phyloP scores from a whole-genome alignment of 75 land plant genomes.

The Azolla pinnata region DNA sequence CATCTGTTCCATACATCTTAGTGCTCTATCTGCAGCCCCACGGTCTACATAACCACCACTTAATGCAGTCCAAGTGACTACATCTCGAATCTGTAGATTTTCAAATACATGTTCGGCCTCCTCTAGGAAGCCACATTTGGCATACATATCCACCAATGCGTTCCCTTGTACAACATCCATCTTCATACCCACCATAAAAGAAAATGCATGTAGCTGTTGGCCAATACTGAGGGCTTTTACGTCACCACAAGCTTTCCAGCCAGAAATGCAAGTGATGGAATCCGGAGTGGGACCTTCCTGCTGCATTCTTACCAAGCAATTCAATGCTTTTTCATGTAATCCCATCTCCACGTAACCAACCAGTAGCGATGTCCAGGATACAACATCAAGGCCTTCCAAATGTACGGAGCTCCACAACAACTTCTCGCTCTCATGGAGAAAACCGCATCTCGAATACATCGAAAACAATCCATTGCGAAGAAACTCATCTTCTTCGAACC shows the following conservation, averaged over 20 bases:
- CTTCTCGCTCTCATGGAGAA: no score
- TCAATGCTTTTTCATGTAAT: background rate
- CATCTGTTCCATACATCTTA: constrained; percentile 1
- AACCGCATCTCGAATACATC: no score
- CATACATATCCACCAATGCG: constrained; percentile 10
- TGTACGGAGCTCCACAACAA: no score
- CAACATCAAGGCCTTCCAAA: no score
- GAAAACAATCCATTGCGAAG: no score
- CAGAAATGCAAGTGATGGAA: background rate
- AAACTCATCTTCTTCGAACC: background rate
- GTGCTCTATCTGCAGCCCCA: background rate
- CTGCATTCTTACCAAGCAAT: background rate
- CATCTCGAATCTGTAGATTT: background rate
- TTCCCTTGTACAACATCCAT: constrained; percentile 13
- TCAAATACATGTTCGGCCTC: constrained; percentile 4
- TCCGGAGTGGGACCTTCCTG: background rate
- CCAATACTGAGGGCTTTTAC: background rate
- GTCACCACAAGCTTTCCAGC: background rate
- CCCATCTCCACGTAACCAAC: background rate
- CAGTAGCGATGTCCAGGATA: constrained; percentile 2
- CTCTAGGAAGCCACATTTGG: constrained; percentile 8
- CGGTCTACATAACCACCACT: constrained; percentile 6
- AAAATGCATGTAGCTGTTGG: background rate
- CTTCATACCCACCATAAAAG: background rate
- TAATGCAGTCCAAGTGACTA: constrained; percentile 11